phyloP scores from a whole-genome alignment of 768 basidiomycete genomes.

The Mycena leptocephala region DNA sequence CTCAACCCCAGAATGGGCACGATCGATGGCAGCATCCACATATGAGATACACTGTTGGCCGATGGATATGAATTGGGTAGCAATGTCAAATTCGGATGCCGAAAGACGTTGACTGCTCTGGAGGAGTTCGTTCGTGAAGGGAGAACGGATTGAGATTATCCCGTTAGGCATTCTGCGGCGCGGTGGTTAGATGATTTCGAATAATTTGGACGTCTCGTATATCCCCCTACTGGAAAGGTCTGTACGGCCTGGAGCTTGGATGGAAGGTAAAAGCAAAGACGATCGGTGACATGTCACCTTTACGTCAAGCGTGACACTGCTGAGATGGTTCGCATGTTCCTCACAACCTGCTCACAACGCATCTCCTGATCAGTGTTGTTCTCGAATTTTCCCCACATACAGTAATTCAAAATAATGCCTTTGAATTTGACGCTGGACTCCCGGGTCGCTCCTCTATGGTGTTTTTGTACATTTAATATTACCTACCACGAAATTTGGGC shows the following conservation, averaged over 20 bases:
- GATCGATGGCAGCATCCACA: not conserved
- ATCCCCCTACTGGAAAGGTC: not conserved
- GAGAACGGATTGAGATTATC: not conserved
- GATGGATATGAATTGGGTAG: not conserved
- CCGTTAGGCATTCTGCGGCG: not conserved
- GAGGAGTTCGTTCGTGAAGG: conserved; percentile 3
- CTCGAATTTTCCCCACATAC: no score
- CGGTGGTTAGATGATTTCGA: not conserved
- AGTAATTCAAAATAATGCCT: no score
- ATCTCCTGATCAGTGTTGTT: no score
- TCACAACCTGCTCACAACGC: no score
- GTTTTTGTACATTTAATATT: no score
- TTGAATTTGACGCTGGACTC: no score
- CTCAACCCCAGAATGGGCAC: not conserved
- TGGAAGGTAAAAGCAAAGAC: not conserved
- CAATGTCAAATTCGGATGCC: not conserved
- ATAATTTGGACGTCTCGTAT: not conserved
- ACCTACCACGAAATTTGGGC: no score
- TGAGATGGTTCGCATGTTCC: no score
- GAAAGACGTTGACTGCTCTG: conserved; percentile 20
- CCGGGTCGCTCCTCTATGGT: no score
- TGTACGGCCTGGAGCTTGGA: no score
- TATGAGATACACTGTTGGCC: not conserved
- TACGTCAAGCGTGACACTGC: no score
- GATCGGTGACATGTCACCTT: no score